A percentile compares a stretch with the other conserved stretches of the same genome.
Conservation (phyloP, 768 basidiomycete genomes). For the Pleurotus citrinopileatus region DNA sequence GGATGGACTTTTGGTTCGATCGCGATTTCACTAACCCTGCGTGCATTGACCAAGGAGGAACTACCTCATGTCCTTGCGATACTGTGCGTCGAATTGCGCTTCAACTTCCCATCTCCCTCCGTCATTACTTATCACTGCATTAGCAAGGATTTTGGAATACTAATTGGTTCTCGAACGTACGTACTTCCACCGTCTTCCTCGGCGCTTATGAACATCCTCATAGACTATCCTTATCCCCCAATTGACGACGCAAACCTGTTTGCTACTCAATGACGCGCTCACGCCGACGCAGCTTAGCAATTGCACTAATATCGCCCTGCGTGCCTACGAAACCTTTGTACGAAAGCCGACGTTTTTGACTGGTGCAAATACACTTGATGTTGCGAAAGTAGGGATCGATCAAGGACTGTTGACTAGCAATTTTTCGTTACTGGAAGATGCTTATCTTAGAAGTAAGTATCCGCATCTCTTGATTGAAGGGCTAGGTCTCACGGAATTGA, state of each 20-base stretch:
- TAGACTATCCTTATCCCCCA: slow-evolving; percentile 62
- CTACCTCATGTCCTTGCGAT: slow-evolving; percentile 53
- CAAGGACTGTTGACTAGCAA: slow-evolving; percentile 40
- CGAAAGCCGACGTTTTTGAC: slow-evolving; percentile 44
- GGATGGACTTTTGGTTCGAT: slow-evolving; percentile 63
- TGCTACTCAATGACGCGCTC: slow-evolving; percentile 51
- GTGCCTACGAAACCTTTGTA: slow-evolving; percentile 48
- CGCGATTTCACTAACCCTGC: slow-evolving; percentile 52
- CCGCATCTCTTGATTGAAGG: not conserved
- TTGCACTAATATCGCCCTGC: slow-evolving; percentile 47
- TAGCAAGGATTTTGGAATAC: slow-evolving; percentile 44
- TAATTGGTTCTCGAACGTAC: slow-evolving; percentile 62
- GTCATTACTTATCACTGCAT: not conserved
- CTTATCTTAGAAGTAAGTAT: slow-evolving; percentile 31
- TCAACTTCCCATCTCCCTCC: not conserved
- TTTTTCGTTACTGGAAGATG: slow-evolving; percentile 40
- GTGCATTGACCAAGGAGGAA: slow-evolving; percentile 58
- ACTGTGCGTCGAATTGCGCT: too few species aligned
- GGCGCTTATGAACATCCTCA: not conserved
- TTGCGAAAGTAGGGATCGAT: slow-evolving; percentile 61
- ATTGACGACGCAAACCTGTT: slow-evolving; percentile 51
- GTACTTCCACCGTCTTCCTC: slow-evolving; percentile 15
- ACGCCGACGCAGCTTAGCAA: slow-evolving; percentile 35
- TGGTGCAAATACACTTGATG: slow-evolving; percentile 65
- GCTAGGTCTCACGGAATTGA: not conserved